Percentiles rank a stretch among this genome's conserved stretches.
phyloP scores from a whole-genome alignment of 305 asterid genomes.

The Fraxinus xanthoxyloides region DNA sequence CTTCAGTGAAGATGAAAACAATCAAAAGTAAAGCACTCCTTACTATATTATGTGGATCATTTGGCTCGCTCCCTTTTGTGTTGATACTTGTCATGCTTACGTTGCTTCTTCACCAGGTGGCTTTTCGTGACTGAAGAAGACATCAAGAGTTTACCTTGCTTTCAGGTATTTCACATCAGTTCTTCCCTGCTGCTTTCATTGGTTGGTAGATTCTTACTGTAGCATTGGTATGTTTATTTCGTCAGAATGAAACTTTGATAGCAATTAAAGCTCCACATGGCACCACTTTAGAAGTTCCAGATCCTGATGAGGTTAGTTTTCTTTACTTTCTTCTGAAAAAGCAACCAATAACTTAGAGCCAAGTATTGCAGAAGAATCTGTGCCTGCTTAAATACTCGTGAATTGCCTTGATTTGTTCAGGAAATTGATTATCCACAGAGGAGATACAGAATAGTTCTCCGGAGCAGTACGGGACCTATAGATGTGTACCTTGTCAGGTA shows the following conservation, averaged over 20 bases:
- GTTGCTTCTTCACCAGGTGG: slow-evolving; percentile 46
- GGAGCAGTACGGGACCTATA: slow-evolving; percentile 91
- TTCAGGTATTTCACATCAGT: slow-evolving; percentile 54
- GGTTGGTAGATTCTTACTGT: slow-evolving; percentile 5
- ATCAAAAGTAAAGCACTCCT: too few species aligned
- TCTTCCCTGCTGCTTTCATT: neutral
- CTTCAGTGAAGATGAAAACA: too few species aligned
- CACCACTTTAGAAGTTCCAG: slow-evolving; percentile 93
- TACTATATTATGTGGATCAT: neutral
- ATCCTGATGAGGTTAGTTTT: slow-evolving; percentile 74
- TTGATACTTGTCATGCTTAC: neutral
- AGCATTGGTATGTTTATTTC: slow-evolving; percentile 9
- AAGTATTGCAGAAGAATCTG: neutral
- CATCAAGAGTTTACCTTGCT: slow-evolving; percentile 72
- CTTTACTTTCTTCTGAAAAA: slow-evolving; percentile 9
- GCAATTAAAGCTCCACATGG: slow-evolving; percentile 90
- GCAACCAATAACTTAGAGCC: slow-evolving; percentile 3
- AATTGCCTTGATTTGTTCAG: neutral
- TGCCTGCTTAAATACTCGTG: neutral
- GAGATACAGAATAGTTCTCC: neutral
- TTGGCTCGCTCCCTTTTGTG: neutral
- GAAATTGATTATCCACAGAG: too few species aligned
- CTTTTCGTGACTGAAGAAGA: slow-evolving; percentile 86
- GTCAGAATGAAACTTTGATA: slow-evolving; percentile 81
- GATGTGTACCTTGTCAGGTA: slow-evolving; percentile 95